Base-by-base conservation (phyloP, 345 rosid genomes). In the Carallia brachiata region DNA sequence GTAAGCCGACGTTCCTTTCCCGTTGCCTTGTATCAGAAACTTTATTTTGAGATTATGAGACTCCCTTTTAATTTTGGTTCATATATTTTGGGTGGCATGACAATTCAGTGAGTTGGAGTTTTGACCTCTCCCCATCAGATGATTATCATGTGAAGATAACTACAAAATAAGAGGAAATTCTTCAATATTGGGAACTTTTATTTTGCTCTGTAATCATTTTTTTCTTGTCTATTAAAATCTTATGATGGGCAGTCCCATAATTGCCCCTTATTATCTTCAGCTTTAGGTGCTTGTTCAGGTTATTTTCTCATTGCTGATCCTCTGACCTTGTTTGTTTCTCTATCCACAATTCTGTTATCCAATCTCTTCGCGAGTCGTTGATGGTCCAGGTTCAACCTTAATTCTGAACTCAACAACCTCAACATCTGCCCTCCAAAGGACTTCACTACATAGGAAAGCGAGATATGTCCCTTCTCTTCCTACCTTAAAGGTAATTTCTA, bases 51-150 rank as follows among this genome's bases (percentile, higher is more conserved):
- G 63, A 63, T 4, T 44, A 0, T 32, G 36, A 48, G 65, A 50
- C 55, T 18, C 6, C 31, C 18, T 57, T 47, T 2, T 54, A 32
- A 57, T 18, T 44, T 44, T 30, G 40, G 4, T 32, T 50, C 4
- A 58, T 63, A 19, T 64, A 52, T 4, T 31, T 34, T 61, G 73
- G 63, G 59, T 23, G 23, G 72, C 55, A 58, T 74, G 58, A 31
- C 36, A 74, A 65, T 76, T 79, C 87, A 89, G 96, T 61, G 84
- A 91, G 83, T 67, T 69, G 84, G 98, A 94, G 83, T 91, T 94
- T 70, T 81, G 97, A 72, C 98, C 97, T 78, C 93, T 90, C 23
- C 68, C 89, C 91, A 58, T 95, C 97, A 16, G 93, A 88, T 69
- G 71, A 81, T 75, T 90, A 85, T 73, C 83, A 73, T 81, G 86